Base-by-base conservation (phyloP, 805 yeast species). In the Pichia phayaonensis region DNA sequence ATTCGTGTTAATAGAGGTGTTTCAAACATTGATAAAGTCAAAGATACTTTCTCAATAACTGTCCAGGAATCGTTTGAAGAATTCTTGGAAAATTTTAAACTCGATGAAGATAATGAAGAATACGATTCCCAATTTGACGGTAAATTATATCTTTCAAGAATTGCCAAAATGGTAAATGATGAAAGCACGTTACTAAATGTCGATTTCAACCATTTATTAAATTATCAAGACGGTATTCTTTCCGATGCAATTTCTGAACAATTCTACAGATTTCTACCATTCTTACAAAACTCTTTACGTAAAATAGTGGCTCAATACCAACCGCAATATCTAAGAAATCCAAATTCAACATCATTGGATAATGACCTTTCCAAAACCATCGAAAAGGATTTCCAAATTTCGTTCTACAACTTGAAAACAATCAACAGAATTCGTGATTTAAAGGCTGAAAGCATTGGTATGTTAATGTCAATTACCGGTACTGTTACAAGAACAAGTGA, bases 401-500 rank as follows among this genome's bases (percentile, higher is more conserved):
- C 97, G 11, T 86, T 94, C 61, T 88, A 84, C 70, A 89, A 89
- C 63, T 69, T 94, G 50, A 96, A 97, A 1, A 71, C 87, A 0
- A 76, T 85, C 18, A 80, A 87, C 60, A 79, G 96, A 65, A 85
- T 94, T 59, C 80, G 99, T 63, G 98, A 92, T 62, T 76, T 94
- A 51, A 78, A 94, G 61, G 86, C 97, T 1, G 95, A 87, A 58
- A 84, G 84, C 56, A 84, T 94, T 51, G 99, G 98, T 16, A 75
- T 86, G 11, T 74, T 92, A 54, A 75, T 89, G 71, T 74, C 92
- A 11, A 86, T 92, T 34, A 82, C 92, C 10, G 99, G 98, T 50
- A 94, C 99, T 0, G 96, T 94, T 5, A 92, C 98, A 0, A 80
- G 98, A 65, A 89, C 98, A 0, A 84, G 95, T 22, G 98, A 94